Conservation (phyloP, 768 basidiomycete species). For the Boletus pseudo-olivaceus region DNA sequence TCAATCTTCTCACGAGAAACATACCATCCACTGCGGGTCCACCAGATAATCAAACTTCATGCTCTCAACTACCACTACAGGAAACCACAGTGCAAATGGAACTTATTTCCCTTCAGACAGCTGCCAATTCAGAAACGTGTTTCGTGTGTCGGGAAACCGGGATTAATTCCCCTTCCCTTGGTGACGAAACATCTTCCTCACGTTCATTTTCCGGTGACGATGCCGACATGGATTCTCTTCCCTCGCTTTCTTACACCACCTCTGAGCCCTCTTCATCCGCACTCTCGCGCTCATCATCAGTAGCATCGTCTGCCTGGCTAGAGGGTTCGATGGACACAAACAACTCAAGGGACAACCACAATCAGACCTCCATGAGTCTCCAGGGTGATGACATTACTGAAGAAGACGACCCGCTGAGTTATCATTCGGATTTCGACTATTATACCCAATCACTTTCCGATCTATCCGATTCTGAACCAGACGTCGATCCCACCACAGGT, state of each 20-base stretch:
- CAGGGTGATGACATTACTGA: slow-evolving; percentile 10
- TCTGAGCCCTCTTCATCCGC: slow-evolving; percentile 34
- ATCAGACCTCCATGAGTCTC: neutral
- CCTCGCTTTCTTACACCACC: slow-evolving; percentile 31
- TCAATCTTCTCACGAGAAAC: slow-evolving; percentile 4
- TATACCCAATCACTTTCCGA: slow-evolving; percentile 33
- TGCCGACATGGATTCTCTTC: slow-evolving; percentile 33
- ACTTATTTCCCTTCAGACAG: neutral
- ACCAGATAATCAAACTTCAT: neutral
- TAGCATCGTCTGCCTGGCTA: slow-evolving; percentile 33
- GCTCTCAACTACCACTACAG: neutral
- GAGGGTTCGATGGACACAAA: slow-evolving; percentile 18
- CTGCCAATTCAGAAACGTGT: slow-evolving; percentile 4
- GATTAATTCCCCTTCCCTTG: slow-evolving; percentile 6
- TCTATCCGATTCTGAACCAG: slow-evolving; percentile 29
- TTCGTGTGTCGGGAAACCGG: slow-evolving; percentile 7
- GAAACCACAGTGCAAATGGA: neutral
- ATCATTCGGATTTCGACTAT: slow-evolving; percentile 37
- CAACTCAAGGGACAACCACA: slow-evolving; percentile 15
- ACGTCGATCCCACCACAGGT: slow-evolving; percentile 8
- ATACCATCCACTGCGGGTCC: neutral
- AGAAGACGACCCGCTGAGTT: slow-evolving; percentile 32
- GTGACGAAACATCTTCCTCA: slow-evolving; percentile 21
- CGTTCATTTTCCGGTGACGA: slow-evolving; percentile 22
- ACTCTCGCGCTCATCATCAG: slow-evolving; percentile 43